These are phyloP conservation scores for Aschersonia sp. DNA, from an alignment of 2,329 filamentous ascomycete genomes.

Conservation along the genomic window DNA sequence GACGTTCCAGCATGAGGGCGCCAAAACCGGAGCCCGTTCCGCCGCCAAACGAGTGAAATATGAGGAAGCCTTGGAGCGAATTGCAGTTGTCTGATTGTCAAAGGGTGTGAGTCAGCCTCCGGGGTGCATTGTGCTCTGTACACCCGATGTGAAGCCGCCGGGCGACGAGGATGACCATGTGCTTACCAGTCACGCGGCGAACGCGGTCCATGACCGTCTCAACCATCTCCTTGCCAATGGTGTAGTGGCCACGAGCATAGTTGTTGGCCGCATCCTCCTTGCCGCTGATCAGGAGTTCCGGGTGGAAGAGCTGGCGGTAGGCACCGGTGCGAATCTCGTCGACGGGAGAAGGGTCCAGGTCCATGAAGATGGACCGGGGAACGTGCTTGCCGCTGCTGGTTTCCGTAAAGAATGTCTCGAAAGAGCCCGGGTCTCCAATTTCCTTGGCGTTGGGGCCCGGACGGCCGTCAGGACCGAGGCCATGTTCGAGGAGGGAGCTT, in stretches of 20 bases:
- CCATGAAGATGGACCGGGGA: slow-evolving; percentile 57
- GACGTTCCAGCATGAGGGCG: slow-evolving; percentile 56
- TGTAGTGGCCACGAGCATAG: slow-evolving; percentile 65
- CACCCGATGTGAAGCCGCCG: no score
- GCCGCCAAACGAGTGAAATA: slow-evolving; percentile 63
- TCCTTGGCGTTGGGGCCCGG: slow-evolving; percentile 47
- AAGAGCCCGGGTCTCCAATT: slow-evolving; percentile 42
- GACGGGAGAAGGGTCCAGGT: slow-evolving; percentile 58
- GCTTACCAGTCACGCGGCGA: slow-evolving; percentile 52
- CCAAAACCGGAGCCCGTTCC: slow-evolving; percentile 62
- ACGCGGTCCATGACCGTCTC: slow-evolving; percentile 56
- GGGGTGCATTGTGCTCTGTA: no score
- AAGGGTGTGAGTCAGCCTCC: slow-evolving; percentile 7
- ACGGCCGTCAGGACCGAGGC: slow-evolving; percentile 49
- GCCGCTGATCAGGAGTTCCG: slow-evolving; percentile 56
- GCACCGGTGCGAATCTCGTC: slow-evolving; percentile 57
- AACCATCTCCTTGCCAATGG: slow-evolving; percentile 63
- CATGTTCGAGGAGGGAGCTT: slow-evolving; percentile 61
- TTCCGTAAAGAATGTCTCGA: slow-evolving; percentile 60
- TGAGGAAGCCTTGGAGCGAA: slow-evolving; percentile 57
- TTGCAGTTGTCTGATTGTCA: slow-evolving; percentile 50
- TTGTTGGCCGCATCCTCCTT: slow-evolving; percentile 70
- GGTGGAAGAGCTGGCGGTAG: slow-evolving; percentile 59
- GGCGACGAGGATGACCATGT: background rate
- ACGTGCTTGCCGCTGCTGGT: slow-evolving; percentile 59